Evolutionary conservation across 169 alveolate species (phyloP).

Genomic region (Cryptosporidium muris): DNA sequence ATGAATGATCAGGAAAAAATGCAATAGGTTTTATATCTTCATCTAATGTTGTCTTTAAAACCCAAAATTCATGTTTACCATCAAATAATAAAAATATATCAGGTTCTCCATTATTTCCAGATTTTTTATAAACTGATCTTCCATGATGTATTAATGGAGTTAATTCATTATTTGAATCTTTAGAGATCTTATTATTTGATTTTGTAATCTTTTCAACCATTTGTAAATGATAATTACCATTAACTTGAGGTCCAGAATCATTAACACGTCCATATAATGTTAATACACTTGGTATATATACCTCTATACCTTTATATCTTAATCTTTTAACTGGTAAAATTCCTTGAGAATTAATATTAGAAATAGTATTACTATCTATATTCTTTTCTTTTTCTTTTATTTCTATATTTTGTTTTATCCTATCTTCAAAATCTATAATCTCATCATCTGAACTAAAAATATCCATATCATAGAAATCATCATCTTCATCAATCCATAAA

Average conservation of each 20-base stretch:
- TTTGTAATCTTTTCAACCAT: neutral
- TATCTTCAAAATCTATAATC: neutral
- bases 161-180: conserved; percentile 2
- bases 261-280: conserved; percentile 51
- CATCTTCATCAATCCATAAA: conserved; percentile 51
- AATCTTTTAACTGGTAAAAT: conserved; percentile 12
- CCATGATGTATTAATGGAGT: conserved; percentile 59
- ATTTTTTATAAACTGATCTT: conserved; percentile 50
- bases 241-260: conserved; percentile 21
- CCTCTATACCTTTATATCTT: conserved; percentile 64
- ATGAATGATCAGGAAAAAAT: conserved; percentile 58
- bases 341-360: neutral
- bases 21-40: conserved; percentile 38
- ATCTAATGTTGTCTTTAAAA: conserved; percentile 24
- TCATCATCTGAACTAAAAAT: conserved; percentile 43
- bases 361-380: neutral
- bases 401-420: neutral
- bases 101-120: conserved; percentile 5
- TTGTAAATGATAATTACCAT: conserved; percentile 47
- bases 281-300: conserved; percentile 40
- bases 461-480: conserved; percentile 64
- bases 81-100: conserved; percentile 35
- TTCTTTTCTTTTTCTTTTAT: neutral
- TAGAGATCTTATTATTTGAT: too few relatives aligned
- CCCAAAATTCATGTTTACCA: conserved; percentile 69